Conservation (phyloP, 2,329 filamentous ascomycete genomes). For the Calonectria pauciramosa region DNA sequence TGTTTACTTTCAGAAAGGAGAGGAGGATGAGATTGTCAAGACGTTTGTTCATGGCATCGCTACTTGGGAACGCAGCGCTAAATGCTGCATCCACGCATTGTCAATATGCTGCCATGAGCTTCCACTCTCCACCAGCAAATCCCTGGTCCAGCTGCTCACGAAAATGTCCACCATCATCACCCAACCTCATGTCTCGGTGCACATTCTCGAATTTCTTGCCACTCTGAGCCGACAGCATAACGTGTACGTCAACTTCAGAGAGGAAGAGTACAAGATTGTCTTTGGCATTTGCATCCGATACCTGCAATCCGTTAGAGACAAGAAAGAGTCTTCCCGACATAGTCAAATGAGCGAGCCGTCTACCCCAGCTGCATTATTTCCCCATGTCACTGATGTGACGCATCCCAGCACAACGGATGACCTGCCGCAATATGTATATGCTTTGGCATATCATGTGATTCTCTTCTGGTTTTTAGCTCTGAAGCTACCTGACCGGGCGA, state of each 20-base stretch:
- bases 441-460: slow-evolving; percentile 94
- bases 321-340: slow-evolving; percentile 62
- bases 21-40: slow-evolving; percentile 90
- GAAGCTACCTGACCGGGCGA: slow-evolving; percentile 85
- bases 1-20: slow-evolving; percentile 82
- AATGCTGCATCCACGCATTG: slow-evolving; percentile 93
- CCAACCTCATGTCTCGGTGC: slow-evolving; percentile 89
- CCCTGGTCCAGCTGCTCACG: slow-evolving; percentile 86
- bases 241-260: slow-evolving; percentile 88
- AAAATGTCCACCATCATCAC: slow-evolving; percentile 98
- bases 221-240: slow-evolving; percentile 87
- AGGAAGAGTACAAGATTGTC: slow-evolving; percentile 93
- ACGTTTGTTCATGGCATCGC: slow-evolving; percentile 89
- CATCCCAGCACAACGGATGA: slow-evolving; percentile 70
- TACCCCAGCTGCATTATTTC: slow-evolving; percentile 42
- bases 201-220: slow-evolving; percentile 96
- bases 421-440: slow-evolving; percentile 92
- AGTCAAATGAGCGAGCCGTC: slow-evolving; percentile 61
- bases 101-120: slow-evolving; percentile 97
- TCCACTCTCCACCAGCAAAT: slow-evolving; percentile 87
- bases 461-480: slow-evolving; percentile 97
- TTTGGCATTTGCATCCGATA: slow-evolving; percentile 97
- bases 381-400: slow-evolving; percentile 34
- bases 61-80: slow-evolving; percentile 87
- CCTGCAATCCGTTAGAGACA: slow-evolving; percentile 87